phyloP scores from a whole-genome alignment of 371 early-diverging fungal genomes.

The Circinella umbellata region DNA sequence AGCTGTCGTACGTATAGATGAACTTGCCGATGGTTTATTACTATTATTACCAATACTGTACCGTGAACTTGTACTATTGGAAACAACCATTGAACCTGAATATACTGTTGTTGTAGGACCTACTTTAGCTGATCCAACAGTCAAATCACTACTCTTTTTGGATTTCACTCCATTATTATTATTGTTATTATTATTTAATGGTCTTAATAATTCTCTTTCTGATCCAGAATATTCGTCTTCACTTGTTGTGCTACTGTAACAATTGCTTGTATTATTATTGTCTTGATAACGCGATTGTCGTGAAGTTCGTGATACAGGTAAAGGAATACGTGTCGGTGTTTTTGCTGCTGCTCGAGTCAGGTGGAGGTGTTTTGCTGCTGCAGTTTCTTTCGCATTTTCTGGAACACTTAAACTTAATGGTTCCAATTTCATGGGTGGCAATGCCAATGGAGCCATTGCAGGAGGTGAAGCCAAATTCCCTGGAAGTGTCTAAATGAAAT shows the following conservation, averaged over 20 bases:
- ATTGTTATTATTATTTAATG: conserved; percentile 9
- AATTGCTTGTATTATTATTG: conserved; percentile 2
- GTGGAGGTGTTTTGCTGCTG: background rate
- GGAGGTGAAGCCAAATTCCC: conserved; percentile 45
- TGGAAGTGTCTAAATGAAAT: conserved; percentile 42
- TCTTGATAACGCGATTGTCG: conserved; percentile 19
- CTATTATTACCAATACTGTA: background rate
- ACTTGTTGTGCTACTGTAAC: conserved; percentile 14
- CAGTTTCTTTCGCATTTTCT: conserved; percentile 9
- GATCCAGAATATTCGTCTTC: conserved; percentile 26
- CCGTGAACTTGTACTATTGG: conserved; percentile 16
- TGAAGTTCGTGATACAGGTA: conserved; percentile 27
- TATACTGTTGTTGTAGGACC: conserved; percentile 30
- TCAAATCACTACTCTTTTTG: conserved; percentile 4
- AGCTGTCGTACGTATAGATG: conserved; percentile 8
- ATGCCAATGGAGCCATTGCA: conserved; percentile 36
- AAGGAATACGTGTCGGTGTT: conserved; percentile 39
- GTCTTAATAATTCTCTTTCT: conserved; percentile 15
- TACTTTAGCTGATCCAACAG: conserved; percentile 21
- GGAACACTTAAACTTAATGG: conserved; percentile 34
- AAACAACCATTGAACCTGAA: conserved; percentile 23
- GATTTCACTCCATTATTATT: background rate
- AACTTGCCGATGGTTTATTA: conserved; percentile 8
- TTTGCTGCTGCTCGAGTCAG: conserved; percentile 25
- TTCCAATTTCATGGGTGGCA: conserved; percentile 57